Evolutionary conservation across 345 rosid genomes (phyloP).

Genomic region (Euclidium syriacum): DNA sequence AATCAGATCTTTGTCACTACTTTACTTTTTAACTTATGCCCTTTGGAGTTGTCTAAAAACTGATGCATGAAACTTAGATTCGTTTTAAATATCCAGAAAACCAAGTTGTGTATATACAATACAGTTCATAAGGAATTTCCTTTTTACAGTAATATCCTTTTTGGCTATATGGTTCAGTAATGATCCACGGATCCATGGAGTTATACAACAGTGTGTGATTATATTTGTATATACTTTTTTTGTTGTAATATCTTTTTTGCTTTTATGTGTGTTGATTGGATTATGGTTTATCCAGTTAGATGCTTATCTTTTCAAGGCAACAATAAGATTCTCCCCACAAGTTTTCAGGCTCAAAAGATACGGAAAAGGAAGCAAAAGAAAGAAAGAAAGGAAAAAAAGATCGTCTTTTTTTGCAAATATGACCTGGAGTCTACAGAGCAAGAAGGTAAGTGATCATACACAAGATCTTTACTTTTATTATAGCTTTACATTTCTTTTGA

Average conservation of each 20-base stretch:
- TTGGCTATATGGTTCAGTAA: constrained; percentile 12
- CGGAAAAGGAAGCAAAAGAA: constrained; percentile 22
- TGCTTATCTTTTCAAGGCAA: constrained; percentile 32
- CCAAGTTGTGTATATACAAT: constrained; percentile 35
- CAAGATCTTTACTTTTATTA: constrained; percentile 13
- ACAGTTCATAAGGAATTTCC: constrained; percentile 19
- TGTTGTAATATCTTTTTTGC: constrained; percentile 19
- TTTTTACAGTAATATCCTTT: constrained; percentile 16
- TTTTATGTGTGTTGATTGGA: constrained; percentile 25
- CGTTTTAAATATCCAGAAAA: background rate
- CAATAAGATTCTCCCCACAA: constrained; percentile 29
- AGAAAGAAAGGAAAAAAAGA: too few relatives aligned
- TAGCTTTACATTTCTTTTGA: constrained; percentile 17
- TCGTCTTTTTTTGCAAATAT: constrained; percentile 7
- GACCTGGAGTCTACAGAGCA: constrained; percentile 29
- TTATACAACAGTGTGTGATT: constrained; percentile 5
- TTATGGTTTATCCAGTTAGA: constrained; percentile 33
- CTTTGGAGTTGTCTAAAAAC: constrained; percentile 29
- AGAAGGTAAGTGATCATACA: constrained; percentile 10
- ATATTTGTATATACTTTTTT: background rate
- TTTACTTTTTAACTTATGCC: constrained; percentile 27
- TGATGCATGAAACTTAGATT: constrained; percentile 16
- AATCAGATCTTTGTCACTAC: constrained; percentile 27
- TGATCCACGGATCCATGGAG: constrained; percentile 19
- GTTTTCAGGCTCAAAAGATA: constrained; percentile 25